phyloP scores from a whole-genome alignment of 2,329 filamentous ascomycete species.

The Elsinoe necatrix region DNA sequence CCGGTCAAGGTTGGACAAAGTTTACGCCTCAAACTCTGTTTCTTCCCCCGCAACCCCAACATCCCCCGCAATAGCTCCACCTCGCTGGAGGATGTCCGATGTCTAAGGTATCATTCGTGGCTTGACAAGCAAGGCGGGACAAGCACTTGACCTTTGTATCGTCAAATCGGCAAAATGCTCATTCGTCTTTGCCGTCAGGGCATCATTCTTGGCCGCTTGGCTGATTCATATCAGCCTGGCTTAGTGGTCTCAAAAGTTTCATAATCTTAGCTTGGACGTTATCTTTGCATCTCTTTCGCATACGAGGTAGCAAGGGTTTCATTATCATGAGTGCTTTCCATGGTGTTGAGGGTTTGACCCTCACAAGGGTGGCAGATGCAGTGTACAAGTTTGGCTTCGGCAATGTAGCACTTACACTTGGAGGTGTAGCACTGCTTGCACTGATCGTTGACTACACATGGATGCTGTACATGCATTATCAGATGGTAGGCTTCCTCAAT shows the following conservation, averaged over 20 bases:
- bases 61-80: neutral
- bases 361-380: slow-evolving; percentile 27
- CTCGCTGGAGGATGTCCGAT: slow-evolving; percentile 5
- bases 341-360: slow-evolving; percentile 24
- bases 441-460: slow-evolving; percentile 23
- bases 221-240: neutral
- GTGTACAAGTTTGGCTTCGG: slow-evolving; percentile 27
- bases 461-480: slow-evolving; percentile 20
- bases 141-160: slow-evolving; percentile 1
- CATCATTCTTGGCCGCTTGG: neutral
- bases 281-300: neutral
- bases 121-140: neutral
- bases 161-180: slow-evolving; percentile 2
- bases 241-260: neutral
- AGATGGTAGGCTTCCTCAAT: slow-evolving; percentile 18
- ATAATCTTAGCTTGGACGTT: neutral
- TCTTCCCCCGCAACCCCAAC: slow-evolving; percentile 8
- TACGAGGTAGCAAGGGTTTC: neutral
- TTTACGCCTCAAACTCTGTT: neutral
- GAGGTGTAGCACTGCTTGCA: slow-evolving; percentile 20
- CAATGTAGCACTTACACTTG: slow-evolving; percentile 23
- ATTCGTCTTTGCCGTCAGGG: neutral
- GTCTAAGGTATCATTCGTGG: slow-evolving; percentile 10
- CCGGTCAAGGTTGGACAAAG: neutral
- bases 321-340: slow-evolving; percentile 6